phyloP scores from a whole-genome alignment of 352 stramenopile species.

The Globisporangium solare region DNA sequence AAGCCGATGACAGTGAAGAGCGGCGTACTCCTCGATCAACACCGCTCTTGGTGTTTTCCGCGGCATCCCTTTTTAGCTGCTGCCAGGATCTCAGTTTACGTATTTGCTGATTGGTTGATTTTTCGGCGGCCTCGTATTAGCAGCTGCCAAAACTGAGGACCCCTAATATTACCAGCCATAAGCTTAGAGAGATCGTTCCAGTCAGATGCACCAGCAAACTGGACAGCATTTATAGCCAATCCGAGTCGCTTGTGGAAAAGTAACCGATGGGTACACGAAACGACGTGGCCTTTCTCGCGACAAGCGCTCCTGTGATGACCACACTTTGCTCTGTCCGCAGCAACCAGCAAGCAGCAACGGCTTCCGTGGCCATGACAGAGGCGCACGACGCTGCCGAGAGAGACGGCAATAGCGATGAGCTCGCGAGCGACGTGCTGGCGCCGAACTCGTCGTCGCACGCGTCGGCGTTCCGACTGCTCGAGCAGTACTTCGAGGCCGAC shows the following conservation, averaged over 20 bases:
- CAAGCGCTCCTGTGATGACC: background rate
- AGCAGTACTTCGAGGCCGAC: slow-evolving; percentile 83
- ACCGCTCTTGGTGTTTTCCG: too few species aligned
- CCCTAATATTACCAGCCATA: too few species aligned
- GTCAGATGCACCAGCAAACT: background rate
- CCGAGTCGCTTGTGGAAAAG: background rate
- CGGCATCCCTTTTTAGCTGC: too few species aligned
- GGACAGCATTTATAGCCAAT: background rate
- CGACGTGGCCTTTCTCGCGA: background rate
- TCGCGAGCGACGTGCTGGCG: slow-evolving; percentile 23
- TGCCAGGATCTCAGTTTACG: too few species aligned
- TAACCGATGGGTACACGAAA: background rate
- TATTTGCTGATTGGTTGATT: too few species aligned
- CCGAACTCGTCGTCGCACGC: slow-evolving; percentile 50
- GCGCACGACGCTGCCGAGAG: background rate
- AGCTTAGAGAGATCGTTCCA: background rate
- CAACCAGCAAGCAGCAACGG: background rate
- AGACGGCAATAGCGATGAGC: slow-evolving; percentile 5
- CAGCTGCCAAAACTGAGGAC: too few species aligned
- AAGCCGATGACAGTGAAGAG: too few species aligned
- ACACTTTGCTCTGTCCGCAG: background rate
- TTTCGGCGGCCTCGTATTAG: too few species aligned
- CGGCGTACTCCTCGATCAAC: too few species aligned
- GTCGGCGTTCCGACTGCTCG: slow-evolving; percentile 69
- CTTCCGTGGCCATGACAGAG: background rate